Conservation (phyloP, 2,329 filamentous ascomycete genomes). For the Didymella pinodella region DNA sequence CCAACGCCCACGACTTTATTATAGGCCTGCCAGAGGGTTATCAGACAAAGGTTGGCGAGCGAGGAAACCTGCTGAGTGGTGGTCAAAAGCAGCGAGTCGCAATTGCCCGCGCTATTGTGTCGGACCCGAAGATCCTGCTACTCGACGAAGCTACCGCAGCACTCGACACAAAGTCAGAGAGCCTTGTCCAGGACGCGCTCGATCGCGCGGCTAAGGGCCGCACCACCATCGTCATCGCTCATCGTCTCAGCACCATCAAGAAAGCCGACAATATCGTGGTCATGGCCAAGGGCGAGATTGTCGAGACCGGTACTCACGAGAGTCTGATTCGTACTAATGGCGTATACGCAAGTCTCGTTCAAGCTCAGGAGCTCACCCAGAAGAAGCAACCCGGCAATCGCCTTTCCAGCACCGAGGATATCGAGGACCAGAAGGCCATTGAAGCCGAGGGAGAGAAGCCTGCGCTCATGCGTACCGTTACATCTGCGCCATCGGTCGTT, state of each 20-base stretch:
- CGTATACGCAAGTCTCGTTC: conserved; percentile 85
- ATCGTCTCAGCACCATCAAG: conserved; percentile 92
- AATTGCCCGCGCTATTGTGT: conserved; percentile 89
- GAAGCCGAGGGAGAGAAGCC: conserved; percentile 38
- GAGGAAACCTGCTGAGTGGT: conserved; percentile 89
- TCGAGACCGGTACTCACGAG: conserved; percentile 91
- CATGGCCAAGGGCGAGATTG: conserved; percentile 82
- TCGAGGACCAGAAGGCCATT: conserved; percentile 27
- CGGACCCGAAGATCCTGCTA: conserved; percentile 88
- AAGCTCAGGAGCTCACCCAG: conserved; percentile 72
- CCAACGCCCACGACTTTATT: conserved; percentile 95
- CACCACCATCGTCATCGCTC: conserved; percentile 95
- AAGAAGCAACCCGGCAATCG: conserved; percentile 35
- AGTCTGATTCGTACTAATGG: conserved; percentile 73
- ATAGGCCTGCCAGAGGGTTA: conserved; percentile 83
- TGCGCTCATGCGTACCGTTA: conserved; percentile 38
- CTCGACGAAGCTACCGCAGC: conserved; percentile 95
- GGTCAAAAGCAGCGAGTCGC: conserved; percentile 98
- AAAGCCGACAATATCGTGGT: conserved; percentile 96
- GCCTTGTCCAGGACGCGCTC: conserved; percentile 89
- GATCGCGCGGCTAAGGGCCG: conserved; percentile 85
- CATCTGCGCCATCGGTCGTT: conserved; percentile 69
- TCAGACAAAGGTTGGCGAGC: conserved; percentile 92
- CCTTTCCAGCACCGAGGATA: conserved; percentile 30
- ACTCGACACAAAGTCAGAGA: conserved; percentile 93